These are phyloP conservation scores for Phytophthora aleatoria DNA, from an alignment of 352 stramenopile species.

Conservation along the genomic window DNA sequence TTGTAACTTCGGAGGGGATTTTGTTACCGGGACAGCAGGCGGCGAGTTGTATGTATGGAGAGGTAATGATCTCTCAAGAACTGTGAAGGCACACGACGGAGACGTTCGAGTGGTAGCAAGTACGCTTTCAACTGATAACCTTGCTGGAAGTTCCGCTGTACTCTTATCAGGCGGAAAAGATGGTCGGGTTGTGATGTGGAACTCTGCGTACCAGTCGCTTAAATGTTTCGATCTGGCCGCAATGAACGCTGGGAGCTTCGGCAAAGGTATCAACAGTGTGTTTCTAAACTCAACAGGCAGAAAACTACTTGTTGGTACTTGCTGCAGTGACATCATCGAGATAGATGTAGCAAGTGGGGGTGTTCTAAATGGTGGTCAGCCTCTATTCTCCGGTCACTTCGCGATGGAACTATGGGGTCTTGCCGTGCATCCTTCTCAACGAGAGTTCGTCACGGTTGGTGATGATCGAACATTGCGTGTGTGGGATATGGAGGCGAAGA, in stretches of 20 bases:
- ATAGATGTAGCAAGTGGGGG: constrained; percentile 46
- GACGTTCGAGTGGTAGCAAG: constrained; percentile 49
- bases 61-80: constrained; percentile 48
- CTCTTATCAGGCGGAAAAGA: constrained; percentile 77
- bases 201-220: constrained; percentile 65
- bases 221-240: constrained; percentile 64
- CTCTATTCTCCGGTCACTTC: constrained; percentile 72
- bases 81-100: constrained; percentile 71
- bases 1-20: constrained; percentile 49
- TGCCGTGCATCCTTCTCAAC: constrained; percentile 66
- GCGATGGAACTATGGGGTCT: constrained; percentile 82
- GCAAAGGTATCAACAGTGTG: constrained; percentile 49
- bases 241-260: constrained; percentile 43
- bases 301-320: constrained; percentile 83
- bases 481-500: constrained; percentile 79
- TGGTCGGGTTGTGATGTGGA: constrained; percentile 73
- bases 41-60: constrained; percentile 71
- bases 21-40: constrained; percentile 56
- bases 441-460: constrained; percentile 71
- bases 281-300: constrained; percentile 46
- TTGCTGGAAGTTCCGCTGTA: constrained; percentile 6
- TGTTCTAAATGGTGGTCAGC: constrained; percentile 42
- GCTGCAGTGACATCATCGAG: constrained; percentile 89
- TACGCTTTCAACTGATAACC: constrained; percentile 12
- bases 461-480: constrained; percentile 85